Evolutionary conservation across 106 monocot genomes (phyloP), one percentile per base, ranked within the genome.

Genomic region (Apostasia shenzhenica): DNA sequence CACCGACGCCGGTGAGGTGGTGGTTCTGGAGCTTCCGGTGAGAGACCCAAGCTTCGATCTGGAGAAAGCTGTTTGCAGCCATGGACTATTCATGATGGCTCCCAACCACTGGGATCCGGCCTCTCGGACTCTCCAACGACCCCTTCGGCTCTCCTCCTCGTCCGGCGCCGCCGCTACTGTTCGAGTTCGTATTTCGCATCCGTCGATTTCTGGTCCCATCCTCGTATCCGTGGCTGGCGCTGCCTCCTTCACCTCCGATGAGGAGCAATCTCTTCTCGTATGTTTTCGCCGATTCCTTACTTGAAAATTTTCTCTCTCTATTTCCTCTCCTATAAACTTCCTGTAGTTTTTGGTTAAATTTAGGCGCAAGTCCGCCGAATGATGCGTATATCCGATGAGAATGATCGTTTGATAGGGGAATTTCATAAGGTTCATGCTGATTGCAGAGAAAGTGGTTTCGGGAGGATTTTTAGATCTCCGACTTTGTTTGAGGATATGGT

Each of bases 1-100:
- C 40, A 50, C 50, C 50, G 69, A 8, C 12, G 46, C 38, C 38
- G 63, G 54, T n/a, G 70, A 45, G 6, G 72, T 11, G 49, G n/a
- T 74, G 75, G 42, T 51, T 6, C 73, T 90, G 41, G 67, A 75
- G 10, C 69, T 81, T 5, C 65, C 56, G 0, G 67, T 68, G 42
- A 50, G 12, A n/a, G 77, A 71, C n/a, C 57, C 60, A 3, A 7
- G 45, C 54, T 93, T 93, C 79, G 77, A 86, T 59, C 77, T 93
- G 51, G 74, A 68, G 76, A 86, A 67, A 56, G 76, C 83, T 1
- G 93, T 88, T 49, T 93, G 93, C 86, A 93, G 88, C 83, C 93
- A 93, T 64, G 92, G 93, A 2, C 79, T 93, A 12, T 93, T 93
- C 86, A 93, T 93, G 93, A 93, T 89, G 93, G 85, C 93, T 1